Conservation (phyloP, 2,329 filamentous ascomycete species). For the Zymoseptoria brevis region DNA sequence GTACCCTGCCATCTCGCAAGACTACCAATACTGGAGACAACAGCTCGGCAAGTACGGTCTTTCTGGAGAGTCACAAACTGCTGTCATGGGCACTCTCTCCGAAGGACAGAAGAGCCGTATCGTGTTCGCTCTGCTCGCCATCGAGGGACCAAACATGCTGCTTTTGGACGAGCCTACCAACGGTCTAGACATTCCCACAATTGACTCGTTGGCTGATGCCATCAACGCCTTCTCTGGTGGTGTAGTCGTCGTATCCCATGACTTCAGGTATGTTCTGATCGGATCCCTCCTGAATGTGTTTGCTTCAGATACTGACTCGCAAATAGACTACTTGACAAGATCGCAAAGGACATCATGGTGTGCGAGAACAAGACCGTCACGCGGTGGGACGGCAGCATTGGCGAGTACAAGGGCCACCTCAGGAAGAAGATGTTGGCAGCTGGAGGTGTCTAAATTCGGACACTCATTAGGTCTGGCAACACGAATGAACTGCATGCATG, state of each 20-base stretch:
- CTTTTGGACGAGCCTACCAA: constrained; percentile 98
- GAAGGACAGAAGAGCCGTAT: constrained; percentile 98
- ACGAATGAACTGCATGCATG: neutral
- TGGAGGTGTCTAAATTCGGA: neutral
- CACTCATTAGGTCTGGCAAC: neutral
- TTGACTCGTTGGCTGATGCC: constrained; percentile 92
- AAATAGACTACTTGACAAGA: constrained; percentile 87
- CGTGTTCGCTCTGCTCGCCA: constrained; percentile 91
- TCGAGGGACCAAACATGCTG: constrained; percentile 95
- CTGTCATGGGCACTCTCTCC: constrained; percentile 93
- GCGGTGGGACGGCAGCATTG: constrained; percentile 81
- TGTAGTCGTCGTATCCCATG: constrained; percentile 97
- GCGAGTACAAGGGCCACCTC: constrained; percentile 95
- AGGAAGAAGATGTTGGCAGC: constrained; percentile 89
- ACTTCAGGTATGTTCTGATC: constrained; percentile 70
- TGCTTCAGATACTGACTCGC: constrained; percentile 29
- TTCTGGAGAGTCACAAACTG: constrained; percentile 86
- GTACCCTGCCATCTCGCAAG: constrained; percentile 80
- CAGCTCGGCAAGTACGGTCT: constrained; percentile 93
- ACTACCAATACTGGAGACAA: constrained; percentile 99
- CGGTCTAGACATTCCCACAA: constrained; percentile 97
- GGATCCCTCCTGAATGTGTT: neutral
- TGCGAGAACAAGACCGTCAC: constrained; percentile 96
- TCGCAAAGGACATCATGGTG: constrained; percentile 98
- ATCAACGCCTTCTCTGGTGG: constrained; percentile 95